A percentile compares a stretch with the other conserved stretches of the same genome.
Evolutionary conservation across 805 yeast species (phyloP).

Genomic region (Candida suzukii): DNA sequence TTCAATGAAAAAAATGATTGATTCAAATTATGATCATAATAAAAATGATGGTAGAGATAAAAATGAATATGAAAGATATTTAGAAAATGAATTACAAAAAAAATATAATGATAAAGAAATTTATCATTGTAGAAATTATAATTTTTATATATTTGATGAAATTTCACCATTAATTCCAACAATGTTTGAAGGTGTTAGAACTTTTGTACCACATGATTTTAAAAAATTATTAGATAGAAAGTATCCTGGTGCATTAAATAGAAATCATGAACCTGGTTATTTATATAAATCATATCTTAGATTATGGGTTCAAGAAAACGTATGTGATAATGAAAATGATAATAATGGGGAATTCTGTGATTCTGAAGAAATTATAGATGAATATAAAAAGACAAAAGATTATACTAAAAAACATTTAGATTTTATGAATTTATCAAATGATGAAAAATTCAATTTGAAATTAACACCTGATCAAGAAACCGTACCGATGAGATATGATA

Average conservation of each 20-base stretch:
- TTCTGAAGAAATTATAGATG: slow-evolving; percentile 22
- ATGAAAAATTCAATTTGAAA: slow-evolving; percentile 4
- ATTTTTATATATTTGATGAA: slow-evolving; percentile 38
- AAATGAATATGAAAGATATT: slow-evolving; percentile 9
- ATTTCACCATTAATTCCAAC: slow-evolving; percentile 43
- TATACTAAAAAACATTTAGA: slow-evolving; percentile 19
- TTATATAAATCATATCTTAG: slow-evolving; percentile 45
- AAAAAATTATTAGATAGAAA: slow-evolving; percentile 38
- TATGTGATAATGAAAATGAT: slow-evolving; percentile 20
- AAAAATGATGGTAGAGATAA: slow-evolving; percentile 8
- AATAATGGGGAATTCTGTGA: slow-evolving; percentile 22
- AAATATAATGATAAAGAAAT: slow-evolving; percentile 19
- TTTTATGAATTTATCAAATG: slow-evolving; percentile 3
- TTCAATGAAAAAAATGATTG: slow-evolving; percentile 12
- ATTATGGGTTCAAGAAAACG: slow-evolving; percentile 41
- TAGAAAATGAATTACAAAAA: slow-evolving; percentile 6
- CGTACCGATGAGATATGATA: slow-evolving; percentile 20
- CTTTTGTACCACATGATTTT: slow-evolving; percentile 44
- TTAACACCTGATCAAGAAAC: slow-evolving; percentile 15
- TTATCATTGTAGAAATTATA: slow-evolving; percentile 50
- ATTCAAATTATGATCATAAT: slow-evolving; percentile 10
- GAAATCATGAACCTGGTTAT: slow-evolving; percentile 31
- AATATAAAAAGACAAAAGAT: slow-evolving; percentile 23
- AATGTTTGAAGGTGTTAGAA: slow-evolving; percentile 46
- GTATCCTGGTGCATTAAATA: slow-evolving; percentile 32